phyloP scores from a whole-genome alignment of 2,329 filamentous ascomycete genomes.

The Atkinsonella hypoxylon region DNA sequence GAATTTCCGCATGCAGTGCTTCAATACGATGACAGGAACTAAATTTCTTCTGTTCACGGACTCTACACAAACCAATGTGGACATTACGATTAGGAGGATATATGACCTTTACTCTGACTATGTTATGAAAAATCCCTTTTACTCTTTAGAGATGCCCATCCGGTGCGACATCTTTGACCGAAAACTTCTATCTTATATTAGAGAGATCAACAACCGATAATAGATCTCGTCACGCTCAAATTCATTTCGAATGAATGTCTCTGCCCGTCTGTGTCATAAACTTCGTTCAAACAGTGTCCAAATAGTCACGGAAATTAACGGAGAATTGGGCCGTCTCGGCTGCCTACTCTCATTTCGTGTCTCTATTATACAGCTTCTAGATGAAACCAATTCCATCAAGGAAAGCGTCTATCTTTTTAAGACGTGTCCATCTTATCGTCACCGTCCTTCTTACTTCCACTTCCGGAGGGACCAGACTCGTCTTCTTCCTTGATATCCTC shows the following conservation, averaged over 20 bases:
- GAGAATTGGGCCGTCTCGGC: not conserved
- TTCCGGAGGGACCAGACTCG: conserved; percentile 44
- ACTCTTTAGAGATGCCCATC: conserved; percentile 94
- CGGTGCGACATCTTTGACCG: conserved; percentile 92
- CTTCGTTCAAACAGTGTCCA: too few relatives aligned
- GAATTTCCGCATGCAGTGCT: conserved; percentile 92
- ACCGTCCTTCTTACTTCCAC: conserved; percentile 24
- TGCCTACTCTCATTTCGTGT: not conserved
- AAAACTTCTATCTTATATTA: conserved; percentile 69
- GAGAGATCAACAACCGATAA: conserved; percentile 52
- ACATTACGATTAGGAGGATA: conserved; percentile 68
- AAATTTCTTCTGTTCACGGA: conserved; percentile 97
- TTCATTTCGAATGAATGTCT: too few relatives aligned
- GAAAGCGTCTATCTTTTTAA: conserved; percentile 20
- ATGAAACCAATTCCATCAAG: conserved; percentile 16
- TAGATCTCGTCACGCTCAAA: not conserved
- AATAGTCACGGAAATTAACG: too few relatives aligned
- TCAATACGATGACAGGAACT: conserved; percentile 83
- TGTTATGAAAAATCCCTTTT: conserved; percentile 99
- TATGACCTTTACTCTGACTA: conserved; percentile 95
- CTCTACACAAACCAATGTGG: conserved; percentile 73
- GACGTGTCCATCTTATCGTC: conserved; percentile 87
- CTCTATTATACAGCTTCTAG: conserved; percentile 16
- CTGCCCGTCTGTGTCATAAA: too few relatives aligned
- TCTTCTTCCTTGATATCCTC: conserved; percentile 74